Evolutionary conservation across 2,329 filamentous ascomycete species (phyloP), one percentile per base, ranked within the genome.

Genomic region (Microsporum ferrugineum): DNA sequence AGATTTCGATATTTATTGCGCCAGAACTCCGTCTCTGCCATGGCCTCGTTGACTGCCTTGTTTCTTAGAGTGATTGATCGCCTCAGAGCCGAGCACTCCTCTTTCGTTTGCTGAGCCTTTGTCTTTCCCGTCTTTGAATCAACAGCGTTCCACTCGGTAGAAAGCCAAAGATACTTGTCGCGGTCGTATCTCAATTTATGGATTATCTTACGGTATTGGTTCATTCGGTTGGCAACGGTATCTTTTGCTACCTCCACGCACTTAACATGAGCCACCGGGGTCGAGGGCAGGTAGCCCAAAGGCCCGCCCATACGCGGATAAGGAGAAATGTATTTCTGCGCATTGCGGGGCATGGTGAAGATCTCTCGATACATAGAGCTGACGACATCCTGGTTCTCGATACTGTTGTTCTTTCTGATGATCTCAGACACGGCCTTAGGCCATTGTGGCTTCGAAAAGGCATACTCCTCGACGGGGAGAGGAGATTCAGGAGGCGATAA

Each of bases 271-370:
- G 71, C 55, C 2, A 38, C 61, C 3, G 71, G 71, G 7, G 70
- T 62, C 3, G 72, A 73, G 34, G 69, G 69, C 51, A 70, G 62
- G 57, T 71, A 71, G 1, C 67, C 69, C 29, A 72, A 57, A 7
- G 63, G 63, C 1, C 69, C 68, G 12, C 65, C 65, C 33, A 66
- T 64, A 17, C 53, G 58, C 14, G 69, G 69, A 61, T 73, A 74
- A 5, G 72, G 72, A 0, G 71, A 73, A 4, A 68, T 59, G 57
- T 72, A 71, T 33, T 68, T 61, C 1, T 64, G 63, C 39, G 64
- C 58, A 33, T 65, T 59, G 10, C 60, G 43, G 8, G 69, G 61
- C 10, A 63, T 64, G 45, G 65, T 63, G 56, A 70, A 60, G 23
- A 65, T 61, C 57, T 72, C 69, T 27, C 68, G 67, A 31, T 53